A percentile compares a stretch with the other conserved stretches of the same genome.
phyloP scores from a whole-genome alignment of 2,329 filamentous ascomycete species.

The Scytalidium sp. region DNA sequence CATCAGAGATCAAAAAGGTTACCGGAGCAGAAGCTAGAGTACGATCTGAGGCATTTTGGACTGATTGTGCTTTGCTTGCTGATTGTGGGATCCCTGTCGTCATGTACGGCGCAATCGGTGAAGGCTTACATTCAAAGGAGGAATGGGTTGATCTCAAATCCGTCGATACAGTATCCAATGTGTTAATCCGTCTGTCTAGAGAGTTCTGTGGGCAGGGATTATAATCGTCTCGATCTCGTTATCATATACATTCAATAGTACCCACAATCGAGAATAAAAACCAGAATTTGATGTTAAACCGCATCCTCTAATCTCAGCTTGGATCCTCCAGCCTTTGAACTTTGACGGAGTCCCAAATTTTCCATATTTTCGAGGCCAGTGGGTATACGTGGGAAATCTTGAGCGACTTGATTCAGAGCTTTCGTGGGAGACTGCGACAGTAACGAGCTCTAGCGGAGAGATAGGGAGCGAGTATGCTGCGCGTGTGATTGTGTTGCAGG shows the following conservation, averaged over 20 bases:
- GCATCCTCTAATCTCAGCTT: too few species aligned
- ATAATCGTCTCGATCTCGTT: too few species aligned
- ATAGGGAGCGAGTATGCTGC: too few species aligned
- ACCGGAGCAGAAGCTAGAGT: neutral
- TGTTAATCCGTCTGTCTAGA: neutral
- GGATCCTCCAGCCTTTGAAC: too few species aligned
- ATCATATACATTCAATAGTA: too few species aligned
- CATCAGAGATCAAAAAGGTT: neutral
- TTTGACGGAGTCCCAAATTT: neutral
- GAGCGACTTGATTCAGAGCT: neutral
- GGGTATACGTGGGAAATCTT: neutral
- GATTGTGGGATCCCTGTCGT: conserved; percentile 42
- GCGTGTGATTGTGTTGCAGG: too few species aligned
- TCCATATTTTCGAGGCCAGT: neutral
- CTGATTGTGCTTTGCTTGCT: conserved; percentile 46
- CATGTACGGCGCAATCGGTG: conserved; percentile 44
- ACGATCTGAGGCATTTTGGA: conserved; percentile 37
- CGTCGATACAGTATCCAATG: conserved; percentile 21
- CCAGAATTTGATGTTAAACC: too few species aligned
- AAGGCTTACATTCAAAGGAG: conserved; percentile 47
- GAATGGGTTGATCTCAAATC: conserved; percentile 45
- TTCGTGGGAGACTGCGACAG: neutral
- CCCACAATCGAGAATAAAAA: too few species aligned
- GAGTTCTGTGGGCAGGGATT: conserved; percentile 1
- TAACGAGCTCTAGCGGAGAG: too few species aligned